A percentile compares a stretch with the other conserved stretches of the same genome.
These are phyloP conservation scores for Lepiota subincarnata DNA, from an alignment of 768 basidiomycete species.

Conservation along the genomic window DNA sequence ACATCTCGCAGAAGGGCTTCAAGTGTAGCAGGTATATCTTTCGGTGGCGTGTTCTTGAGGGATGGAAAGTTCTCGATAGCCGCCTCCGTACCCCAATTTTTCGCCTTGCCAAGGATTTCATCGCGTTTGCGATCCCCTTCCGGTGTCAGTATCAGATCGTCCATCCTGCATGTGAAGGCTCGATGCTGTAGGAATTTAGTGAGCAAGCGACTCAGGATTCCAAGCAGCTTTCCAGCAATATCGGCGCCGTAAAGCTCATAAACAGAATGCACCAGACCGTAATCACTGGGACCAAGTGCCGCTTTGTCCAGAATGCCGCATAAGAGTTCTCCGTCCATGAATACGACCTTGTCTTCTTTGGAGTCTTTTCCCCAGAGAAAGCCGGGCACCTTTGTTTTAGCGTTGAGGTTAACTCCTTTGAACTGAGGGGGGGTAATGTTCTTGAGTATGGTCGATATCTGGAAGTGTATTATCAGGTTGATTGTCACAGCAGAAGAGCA, in stretches of 20 bases:
- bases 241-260: constrained; percentile 94
- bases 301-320: constrained; percentile 96
- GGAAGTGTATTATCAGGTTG: constrained; percentile 4
- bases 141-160: constrained; percentile 87
- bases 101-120: constrained; percentile 61
- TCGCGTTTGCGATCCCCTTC: constrained; percentile 70
- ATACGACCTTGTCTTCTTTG: constrained; percentile 80
- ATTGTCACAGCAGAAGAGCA: not conserved
- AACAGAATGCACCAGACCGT: constrained; percentile 94
- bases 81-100: constrained; percentile 76
- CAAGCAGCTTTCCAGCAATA: constrained; percentile 84
- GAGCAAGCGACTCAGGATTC: constrained; percentile 89
- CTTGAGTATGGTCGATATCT: constrained; percentile 92
- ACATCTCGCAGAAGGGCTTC: constrained; percentile 81
- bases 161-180: constrained; percentile 98
- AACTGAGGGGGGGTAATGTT: constrained; percentile 84
- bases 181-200: constrained; percentile 97
- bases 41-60: constrained; percentile 43
- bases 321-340: constrained; percentile 90
- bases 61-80: constrained; percentile 91
- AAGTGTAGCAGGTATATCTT: constrained; percentile 56
- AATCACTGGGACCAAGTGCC: constrained; percentile 93
- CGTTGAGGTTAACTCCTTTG: constrained; percentile 78
- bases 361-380: constrained; percentile 80
- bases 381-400: constrained; percentile 87